Percentiles rank a stretch among this genome's conserved stretches.
Conservation (phyloP, 2,329 filamentous ascomycete genomes). For the Penicillium sp. region DNA sequence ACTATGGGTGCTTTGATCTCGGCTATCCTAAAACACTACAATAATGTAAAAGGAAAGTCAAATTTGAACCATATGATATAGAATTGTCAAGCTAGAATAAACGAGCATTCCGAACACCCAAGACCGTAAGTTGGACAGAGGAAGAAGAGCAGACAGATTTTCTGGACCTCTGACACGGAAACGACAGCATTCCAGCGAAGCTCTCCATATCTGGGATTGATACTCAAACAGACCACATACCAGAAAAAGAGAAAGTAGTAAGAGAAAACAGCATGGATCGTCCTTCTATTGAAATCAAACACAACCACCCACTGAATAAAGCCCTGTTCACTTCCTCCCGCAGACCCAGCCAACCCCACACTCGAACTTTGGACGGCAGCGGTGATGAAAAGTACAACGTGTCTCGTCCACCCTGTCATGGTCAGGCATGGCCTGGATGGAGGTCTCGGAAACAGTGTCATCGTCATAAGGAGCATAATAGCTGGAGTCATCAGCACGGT, state of each 20-base stretch:
- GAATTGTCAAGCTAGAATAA: neutral
- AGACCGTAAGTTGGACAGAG: too few relatives aligned
- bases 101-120: neutral
- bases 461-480: neutral
- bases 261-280: neutral
- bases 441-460: neutral
- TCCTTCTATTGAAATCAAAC: neutral
- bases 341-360: slow-evolving; percentile 1
- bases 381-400: slow-evolving; percentile 1
- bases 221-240: neutral
- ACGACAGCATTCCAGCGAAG: neutral
- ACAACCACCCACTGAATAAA: neutral
- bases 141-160: neutral
- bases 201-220: neutral
- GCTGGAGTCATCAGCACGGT: neutral
- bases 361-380: slow-evolving; percentile 4
- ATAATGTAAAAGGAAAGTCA: neutral
- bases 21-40: neutral
- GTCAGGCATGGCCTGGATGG: neutral
- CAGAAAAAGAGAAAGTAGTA: neutral
- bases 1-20: too few relatives aligned
- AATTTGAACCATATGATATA: neutral
- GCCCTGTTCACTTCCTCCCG: neutral
- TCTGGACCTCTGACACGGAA: neutral
- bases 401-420: neutral